Evolutionary conservation across 495 filamentous ascomycete genomes (phyloP), one percentile per base, ranked within the genome.

Genomic region (Hyaloscypha hepaticicola): DNA sequence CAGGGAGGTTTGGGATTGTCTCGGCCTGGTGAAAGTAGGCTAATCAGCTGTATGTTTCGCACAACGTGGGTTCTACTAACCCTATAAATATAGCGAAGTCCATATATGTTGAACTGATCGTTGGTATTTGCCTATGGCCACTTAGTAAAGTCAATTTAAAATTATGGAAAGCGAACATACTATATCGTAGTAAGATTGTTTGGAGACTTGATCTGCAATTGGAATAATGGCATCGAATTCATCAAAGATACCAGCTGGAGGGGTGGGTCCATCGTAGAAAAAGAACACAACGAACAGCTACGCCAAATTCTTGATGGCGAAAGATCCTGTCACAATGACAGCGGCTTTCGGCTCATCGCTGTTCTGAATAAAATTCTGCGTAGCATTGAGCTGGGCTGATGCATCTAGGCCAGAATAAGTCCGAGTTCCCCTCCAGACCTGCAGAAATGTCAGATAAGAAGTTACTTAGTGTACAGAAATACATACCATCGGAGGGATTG

Each of bases 191-290:
- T 55, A 66, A 8, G 9, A 8, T 28, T 55, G 57, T 1, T n/a
- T 27, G 21, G 28, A 45, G 3, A 31, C 38, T 21, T 22, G 25
- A 27, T 66, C 58, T 5, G 25, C 50, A 1, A 56, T 12, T 12
- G 21, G n/a, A 19, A 31, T 22, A 25, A 66, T 61, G 48, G 50
- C 49, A 55, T 61, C 61, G 29, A 66, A 66, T 24, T 41, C 27
- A 58, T 66, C 64, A 25, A 67, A 67, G 3, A 59, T 41, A 24
- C 64, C 65, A 12, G 52, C 41, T 19, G 68, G 66, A 6, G 68
- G 65, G 16, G 34, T 60, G 7, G 66, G 50, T 8, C 60, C 68
- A 34, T 68, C 66, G 33, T 70, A 70, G 45, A 70, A 70, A 29
- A 55, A 65, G 55, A 67, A 70, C 16, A 70, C 50, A 34, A 68